Evolutionary conservation across 805 yeast species (phyloP).

Genomic region (Huiozyma naganishii): DNA sequence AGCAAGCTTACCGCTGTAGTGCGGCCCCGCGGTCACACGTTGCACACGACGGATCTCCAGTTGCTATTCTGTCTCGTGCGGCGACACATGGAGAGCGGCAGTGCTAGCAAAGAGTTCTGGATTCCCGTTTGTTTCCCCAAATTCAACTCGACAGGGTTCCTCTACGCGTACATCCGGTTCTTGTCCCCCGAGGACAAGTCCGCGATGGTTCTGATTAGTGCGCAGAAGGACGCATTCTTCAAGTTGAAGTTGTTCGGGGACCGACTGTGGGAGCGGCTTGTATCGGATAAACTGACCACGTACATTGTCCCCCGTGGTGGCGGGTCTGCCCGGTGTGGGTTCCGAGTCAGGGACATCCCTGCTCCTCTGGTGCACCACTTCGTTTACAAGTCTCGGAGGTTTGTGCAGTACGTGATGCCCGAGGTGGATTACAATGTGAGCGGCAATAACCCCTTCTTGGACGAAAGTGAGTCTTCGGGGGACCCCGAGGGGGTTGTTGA

Average conservation of each 20-base stretch:
- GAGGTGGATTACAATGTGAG: slow-evolving; percentile 12
- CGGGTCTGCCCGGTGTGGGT: slow-evolving; percentile 1
- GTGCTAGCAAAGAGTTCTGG: slow-evolving; percentile 69
- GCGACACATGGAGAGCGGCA: slow-evolving; percentile 27
- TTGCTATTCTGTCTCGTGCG: slow-evolving; percentile 61
- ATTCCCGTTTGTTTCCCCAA: slow-evolving; percentile 86
- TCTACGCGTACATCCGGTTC: slow-evolving; percentile 69
- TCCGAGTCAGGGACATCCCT: slow-evolving; percentile 41
- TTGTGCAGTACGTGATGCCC: slow-evolving; percentile 39
- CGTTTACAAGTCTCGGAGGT: slow-evolving; percentile 58
- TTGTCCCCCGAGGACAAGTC: slow-evolving; percentile 29
- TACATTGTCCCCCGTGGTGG: slow-evolving; percentile 28
- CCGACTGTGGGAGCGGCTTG: slow-evolving; percentile 36
- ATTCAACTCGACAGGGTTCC: slow-evolving; percentile 79
- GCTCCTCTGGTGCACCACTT: slow-evolving; percentile 64
- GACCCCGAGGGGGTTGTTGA: neutral
- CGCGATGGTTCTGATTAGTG: slow-evolving; percentile 36
- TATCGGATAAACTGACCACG: slow-evolving; percentile 27
- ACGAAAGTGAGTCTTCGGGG: neutral
- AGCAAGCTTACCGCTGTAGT: slow-evolving; percentile 58
- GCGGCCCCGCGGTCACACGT: slow-evolving; percentile 66
- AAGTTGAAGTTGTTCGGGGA: slow-evolving; percentile 55
- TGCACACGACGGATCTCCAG: slow-evolving; percentile 75
- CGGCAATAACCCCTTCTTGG: neutral
- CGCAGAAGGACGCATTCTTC: slow-evolving; percentile 67